Evolutionary conservation across 2,329 filamentous ascomycete genomes (phyloP).

Genomic region (Aspergillus latus): DNA sequence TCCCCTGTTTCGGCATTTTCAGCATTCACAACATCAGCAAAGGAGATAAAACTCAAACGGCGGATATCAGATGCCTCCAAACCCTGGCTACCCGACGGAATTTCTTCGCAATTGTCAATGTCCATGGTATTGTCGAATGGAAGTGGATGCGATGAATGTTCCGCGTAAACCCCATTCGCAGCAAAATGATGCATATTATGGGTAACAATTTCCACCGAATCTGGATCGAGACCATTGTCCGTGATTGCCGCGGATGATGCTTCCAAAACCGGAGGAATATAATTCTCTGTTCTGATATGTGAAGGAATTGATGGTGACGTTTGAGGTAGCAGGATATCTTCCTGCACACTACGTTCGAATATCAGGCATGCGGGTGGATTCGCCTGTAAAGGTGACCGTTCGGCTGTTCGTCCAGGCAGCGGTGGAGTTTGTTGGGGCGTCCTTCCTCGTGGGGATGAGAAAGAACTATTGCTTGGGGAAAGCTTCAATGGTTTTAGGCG

Average conservation of each 20-base stretch:
- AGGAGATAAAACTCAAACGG: conserved; percentile 90
- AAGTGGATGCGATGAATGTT: conserved; percentile 37
- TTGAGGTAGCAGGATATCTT: conserved; percentile 65
- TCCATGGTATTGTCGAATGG: conserved; percentile 56
- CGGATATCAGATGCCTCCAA: conserved; percentile 76
- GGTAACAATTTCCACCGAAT: conserved; percentile 89
- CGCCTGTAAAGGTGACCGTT: conserved; percentile 55
- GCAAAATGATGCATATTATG: conserved; percentile 82
- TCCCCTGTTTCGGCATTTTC: conserved; percentile 52
- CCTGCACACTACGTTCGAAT: conserved; percentile 93
- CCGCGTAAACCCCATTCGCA: conserved; percentile 58
- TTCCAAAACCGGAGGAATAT: conserved; percentile 87
- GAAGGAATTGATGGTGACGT: conserved; percentile 81
- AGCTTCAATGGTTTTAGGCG: conserved; percentile 6
- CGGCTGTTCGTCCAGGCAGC: conserved; percentile 2
- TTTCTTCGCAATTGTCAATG: conserved; percentile 48
- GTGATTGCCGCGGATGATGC: conserved; percentile 92
- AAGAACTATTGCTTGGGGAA: conserved; percentile 3
- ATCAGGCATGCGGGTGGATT: conserved; percentile 79
- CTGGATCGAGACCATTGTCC: conserved; percentile 73
- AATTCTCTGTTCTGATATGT: conserved; percentile 91
- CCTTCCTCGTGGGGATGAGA: conserved; percentile 3
- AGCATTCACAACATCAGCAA: conserved; percentile 88
- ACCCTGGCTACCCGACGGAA: conserved; percentile 71
- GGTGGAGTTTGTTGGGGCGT: not conserved